phyloP scores from a whole-genome alignment of 2,329 filamentous ascomycete species.

The Coleophoma crateriformis region DNA sequence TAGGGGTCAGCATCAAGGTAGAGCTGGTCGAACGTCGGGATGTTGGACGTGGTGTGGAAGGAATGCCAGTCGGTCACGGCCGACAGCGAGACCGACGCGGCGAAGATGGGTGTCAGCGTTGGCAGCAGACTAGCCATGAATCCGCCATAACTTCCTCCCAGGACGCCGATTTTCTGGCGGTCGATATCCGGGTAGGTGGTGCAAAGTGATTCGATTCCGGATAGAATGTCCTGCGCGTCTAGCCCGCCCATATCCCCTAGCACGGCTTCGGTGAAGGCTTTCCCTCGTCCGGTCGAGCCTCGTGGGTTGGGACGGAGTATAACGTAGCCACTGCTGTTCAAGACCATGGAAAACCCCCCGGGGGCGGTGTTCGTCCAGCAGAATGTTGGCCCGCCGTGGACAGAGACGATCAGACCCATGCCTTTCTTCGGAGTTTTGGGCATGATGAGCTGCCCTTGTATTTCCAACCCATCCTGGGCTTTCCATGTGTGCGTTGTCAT shows the following conservation, averaged over 20 bases:
- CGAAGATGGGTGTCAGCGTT: neutral
- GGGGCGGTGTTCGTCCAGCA: neutral
- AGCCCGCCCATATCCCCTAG: neutral
- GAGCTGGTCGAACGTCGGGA: neutral
- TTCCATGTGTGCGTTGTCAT: neutral
- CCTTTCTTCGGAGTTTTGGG: neutral
- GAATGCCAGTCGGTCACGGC: constrained; percentile 2
- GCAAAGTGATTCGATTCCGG: neutral
- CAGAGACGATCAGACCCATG: neutral
- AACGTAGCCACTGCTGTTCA: neutral
- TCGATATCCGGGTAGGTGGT: neutral
- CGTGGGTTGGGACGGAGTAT: neutral
- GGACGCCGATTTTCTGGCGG: neutral
- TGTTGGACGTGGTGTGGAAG: constrained; percentile 1
- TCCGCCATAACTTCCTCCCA: constrained; percentile 1
- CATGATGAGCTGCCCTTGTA: neutral
- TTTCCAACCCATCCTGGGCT: neutral
- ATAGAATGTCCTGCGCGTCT: neutral
- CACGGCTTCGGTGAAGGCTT: neutral
- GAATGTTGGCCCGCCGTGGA: neutral
- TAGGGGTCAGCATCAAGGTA: neutral
- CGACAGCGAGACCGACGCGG: neutral
- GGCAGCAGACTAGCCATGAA: constrained; percentile 1
- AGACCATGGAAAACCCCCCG: neutral
- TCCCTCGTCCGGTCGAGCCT: neutral